Percentiles rank a stretch among this genome's conserved stretches.
Evolutionary conservation across 2,329 filamentous ascomycete genomes (phyloP).

Genomic region (Xylaria sp.): DNA sequence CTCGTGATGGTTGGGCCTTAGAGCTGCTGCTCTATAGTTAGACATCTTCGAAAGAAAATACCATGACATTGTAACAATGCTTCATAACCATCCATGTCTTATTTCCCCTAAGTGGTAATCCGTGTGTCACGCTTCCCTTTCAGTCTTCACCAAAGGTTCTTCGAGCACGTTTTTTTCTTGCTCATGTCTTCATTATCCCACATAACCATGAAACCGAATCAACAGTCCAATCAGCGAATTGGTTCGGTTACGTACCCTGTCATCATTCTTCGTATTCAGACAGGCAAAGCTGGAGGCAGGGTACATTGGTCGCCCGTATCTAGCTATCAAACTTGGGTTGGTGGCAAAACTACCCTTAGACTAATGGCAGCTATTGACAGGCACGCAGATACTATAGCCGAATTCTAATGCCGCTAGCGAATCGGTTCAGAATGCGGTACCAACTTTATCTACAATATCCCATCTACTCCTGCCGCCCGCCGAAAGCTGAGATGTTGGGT

Average conservation of each 20-base stretch:
- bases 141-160: neutral
- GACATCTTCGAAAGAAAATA: conserved; percentile 19
- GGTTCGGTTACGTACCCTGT: conserved; percentile 28
- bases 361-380: conserved; percentile 33
- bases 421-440: conserved; percentile 35
- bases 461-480: conserved; percentile 23
- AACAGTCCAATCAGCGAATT: conserved; percentile 3
- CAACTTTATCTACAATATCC: conserved; percentile 27
- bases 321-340: conserved; percentile 26
- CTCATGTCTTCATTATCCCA: neutral
- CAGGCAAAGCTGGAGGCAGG: neutral
- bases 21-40: conserved; percentile 22
- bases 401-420: conserved; percentile 25
- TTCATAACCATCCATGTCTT: conserved; percentile 15
- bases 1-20: conserved; percentile 11
- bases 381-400: conserved; percentile 27
- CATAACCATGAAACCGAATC: conserved; percentile 4
- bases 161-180: neutral
- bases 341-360: conserved; percentile 7
- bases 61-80: conserved; percentile 9
- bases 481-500: conserved; percentile 34
- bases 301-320: neutral
- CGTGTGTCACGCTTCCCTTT: conserved; percentile 5
- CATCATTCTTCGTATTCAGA: conserved; percentile 20
- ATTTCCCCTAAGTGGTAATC: conserved; percentile 6